phyloP scores from a whole-genome alignment of 306 rosid genomes.

The cucumber (Cucumis sativus) region DNA sequence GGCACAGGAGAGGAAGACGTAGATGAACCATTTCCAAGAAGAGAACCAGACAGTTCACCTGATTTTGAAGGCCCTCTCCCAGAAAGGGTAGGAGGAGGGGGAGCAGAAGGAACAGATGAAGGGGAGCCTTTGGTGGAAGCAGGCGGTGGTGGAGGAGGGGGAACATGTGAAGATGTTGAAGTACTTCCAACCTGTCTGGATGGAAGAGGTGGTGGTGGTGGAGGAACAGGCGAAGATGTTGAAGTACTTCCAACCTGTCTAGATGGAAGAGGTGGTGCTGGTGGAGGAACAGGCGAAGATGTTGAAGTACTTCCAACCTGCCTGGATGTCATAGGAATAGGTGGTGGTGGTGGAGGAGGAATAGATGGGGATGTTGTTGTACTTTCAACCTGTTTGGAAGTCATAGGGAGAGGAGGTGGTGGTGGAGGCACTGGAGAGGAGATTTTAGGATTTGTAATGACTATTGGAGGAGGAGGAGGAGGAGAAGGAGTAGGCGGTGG shows the following conservation, averaged over 20 bases:
- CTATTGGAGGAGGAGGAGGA: not conserved
- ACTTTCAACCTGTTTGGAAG: constrained; percentile 15
- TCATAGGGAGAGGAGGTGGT: not conserved
- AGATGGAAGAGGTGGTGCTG: constrained; percentile 19
- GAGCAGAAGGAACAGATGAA: constrained; percentile 25
- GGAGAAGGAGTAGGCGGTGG: not conserved
- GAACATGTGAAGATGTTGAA: constrained; percentile 3
- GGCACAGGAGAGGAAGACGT: constrained; percentile 21
- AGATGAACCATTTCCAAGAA: constrained; percentile 15
- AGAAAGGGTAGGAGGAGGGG: constrained; percentile 56
- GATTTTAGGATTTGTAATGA: not conserved
- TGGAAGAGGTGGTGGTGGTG: constrained; percentile 19
- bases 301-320: not conserved
- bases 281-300: constrained; percentile 9
- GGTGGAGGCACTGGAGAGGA: not conserved
- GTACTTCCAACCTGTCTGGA: constrained; percentile 9
- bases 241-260: constrained; percentile 2
- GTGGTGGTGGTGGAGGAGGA: constrained; percentile 13
- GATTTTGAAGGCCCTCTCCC: constrained; percentile 30
- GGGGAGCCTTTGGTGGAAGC: constrained; percentile 18
- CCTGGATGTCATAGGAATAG: constrained; percentile 6
- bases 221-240: constrained; percentile 2
- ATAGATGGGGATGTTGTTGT: not conserved
- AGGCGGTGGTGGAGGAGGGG: constrained; percentile 14
- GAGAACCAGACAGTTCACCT: constrained; percentile 12